Conservation (phyloP, 805 yeast genomes). For the Scheffersomyces lignosus region DNA sequence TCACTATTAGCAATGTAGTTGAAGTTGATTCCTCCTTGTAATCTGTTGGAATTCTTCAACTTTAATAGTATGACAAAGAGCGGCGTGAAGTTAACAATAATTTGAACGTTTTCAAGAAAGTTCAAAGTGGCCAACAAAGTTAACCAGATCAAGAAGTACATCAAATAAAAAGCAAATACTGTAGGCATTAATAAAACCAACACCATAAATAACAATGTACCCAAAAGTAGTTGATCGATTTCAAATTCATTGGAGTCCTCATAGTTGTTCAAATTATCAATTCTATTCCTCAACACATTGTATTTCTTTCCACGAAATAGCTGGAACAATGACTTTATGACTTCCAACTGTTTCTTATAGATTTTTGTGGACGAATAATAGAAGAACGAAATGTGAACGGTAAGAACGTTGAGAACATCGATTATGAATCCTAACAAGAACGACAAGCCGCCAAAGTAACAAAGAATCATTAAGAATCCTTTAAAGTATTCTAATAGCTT, state of each 20-base stretch:
- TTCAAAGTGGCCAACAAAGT: conserved; percentile 49
- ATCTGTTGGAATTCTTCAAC: conserved; percentile 70
- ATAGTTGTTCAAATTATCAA: conserved; percentile 67
- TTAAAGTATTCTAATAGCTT: conserved; percentile 2
- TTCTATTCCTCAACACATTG: conserved; percentile 79
- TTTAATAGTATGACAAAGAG: conserved; percentile 77
- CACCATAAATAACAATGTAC: conserved; percentile 84
- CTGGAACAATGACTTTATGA: conserved; percentile 72
- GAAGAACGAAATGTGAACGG: conserved; percentile 74
- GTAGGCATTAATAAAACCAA: conserved; percentile 82
- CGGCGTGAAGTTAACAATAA: conserved; percentile 81
- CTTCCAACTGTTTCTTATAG: conserved; percentile 70
- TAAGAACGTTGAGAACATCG: conserved; percentile 62
- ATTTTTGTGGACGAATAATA: conserved; percentile 77
- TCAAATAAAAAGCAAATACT: conserved; percentile 75
- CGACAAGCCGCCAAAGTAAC: conserved; percentile 59
- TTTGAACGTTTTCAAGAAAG: conserved; percentile 56
- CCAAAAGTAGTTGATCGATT: conserved; percentile 81
- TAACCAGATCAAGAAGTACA: conserved; percentile 64
- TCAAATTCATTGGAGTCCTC: conserved; percentile 48
- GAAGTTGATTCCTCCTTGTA: conserved; percentile 54
- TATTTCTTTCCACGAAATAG: conserved; percentile 87
- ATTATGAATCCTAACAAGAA: conserved; percentile 63
- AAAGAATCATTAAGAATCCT: conserved; percentile 16
- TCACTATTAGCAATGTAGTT: conserved; percentile 14